Evolutionary conservation across 164 flowering plant genomes (phyloP).

Genomic region (Vitis cinerea): DNA sequence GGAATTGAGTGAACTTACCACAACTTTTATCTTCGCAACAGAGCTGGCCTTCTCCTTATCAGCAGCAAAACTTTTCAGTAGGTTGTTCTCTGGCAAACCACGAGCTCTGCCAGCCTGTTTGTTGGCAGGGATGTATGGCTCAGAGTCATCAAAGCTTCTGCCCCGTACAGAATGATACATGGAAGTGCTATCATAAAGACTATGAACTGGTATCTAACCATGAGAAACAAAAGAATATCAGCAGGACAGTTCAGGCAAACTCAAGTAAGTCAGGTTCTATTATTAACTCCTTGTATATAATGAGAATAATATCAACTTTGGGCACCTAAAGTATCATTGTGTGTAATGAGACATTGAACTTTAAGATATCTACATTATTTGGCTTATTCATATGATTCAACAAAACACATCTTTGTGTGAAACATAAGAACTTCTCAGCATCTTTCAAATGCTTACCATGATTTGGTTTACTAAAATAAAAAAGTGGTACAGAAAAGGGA

Average conservation of each 20-base stretch:
- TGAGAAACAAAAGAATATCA: conserved; percentile 3
- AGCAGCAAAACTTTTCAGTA: conserved; percentile 34
- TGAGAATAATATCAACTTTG: too few species aligned
- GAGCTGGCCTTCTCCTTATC: conserved; percentile 43
- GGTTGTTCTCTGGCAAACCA: conserved; percentile 38
- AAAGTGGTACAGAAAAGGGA: too few species aligned
- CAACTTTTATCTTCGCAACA: conserved; percentile 57
- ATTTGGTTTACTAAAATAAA: too few species aligned
- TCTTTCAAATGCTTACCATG: too few species aligned
- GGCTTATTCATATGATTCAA: too few species aligned
- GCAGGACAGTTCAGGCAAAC: background rate
- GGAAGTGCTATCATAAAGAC: conserved; percentile 39
- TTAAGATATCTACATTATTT: too few species aligned
- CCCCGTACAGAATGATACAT: conserved; percentile 49
- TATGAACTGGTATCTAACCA: conserved; percentile 51
- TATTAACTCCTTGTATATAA: background rate
- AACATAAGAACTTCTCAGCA: too few species aligned
- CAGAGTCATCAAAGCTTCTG: conserved; percentile 82
- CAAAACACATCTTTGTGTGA: too few species aligned
- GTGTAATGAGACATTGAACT: too few species aligned
- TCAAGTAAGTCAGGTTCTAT: background rate
- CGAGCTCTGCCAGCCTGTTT: conserved; percentile 46
- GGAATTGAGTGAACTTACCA: conserved; percentile 27
- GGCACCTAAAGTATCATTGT: too few species aligned
- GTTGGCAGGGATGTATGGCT: conserved; percentile 39